Percentiles rank a stretch among this genome's conserved stretches.
Conservation (phyloP, 169 alveolate genomes). For the Eimeria acervulina region DNA sequence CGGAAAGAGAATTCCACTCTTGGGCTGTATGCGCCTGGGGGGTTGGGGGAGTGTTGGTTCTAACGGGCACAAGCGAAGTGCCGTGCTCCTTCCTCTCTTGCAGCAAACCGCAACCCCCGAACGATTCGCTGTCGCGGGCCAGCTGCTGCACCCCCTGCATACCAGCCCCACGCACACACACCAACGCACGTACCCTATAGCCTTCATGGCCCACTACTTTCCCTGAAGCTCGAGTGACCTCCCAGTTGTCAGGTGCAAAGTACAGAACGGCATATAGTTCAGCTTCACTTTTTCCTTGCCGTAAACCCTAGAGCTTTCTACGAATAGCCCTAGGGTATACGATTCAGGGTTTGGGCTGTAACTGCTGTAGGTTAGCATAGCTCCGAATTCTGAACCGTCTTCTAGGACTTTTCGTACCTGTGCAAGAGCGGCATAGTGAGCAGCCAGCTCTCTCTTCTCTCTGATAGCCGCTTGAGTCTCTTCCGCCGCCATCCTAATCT, state of each 20-base stretch:
- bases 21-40: constrained; percentile 45
- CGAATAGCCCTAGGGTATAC: neutral
- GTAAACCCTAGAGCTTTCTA: neutral
- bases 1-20: constrained; percentile 26
- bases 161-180: neutral
- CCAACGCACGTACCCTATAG: neutral
- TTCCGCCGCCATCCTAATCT: constrained; percentile 27
- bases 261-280: neutral
- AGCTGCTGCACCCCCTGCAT: constrained; percentile 68
- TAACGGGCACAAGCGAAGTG: constrained; percentile 1
- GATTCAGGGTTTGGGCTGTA: neutral
- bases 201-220: neutral
- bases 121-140: constrained; percentile 47
- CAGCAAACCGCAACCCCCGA: constrained; percentile 1
- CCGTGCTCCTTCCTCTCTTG: neutral
- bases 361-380: neutral
- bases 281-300: neutral
- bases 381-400: neutral
- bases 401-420: neutral
- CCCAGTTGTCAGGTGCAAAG: neutral
- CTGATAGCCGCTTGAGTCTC: constrained; percentile 34
- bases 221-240: neutral
- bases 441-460: constrained; percentile 58
- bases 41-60: neutral
- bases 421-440: constrained; percentile 66